Evolutionary conservation across 129 eudicot species (phyloP), one percentile per base, ranked within the genome.

Genomic region (Ambrosia artemisiifolia): DNA sequence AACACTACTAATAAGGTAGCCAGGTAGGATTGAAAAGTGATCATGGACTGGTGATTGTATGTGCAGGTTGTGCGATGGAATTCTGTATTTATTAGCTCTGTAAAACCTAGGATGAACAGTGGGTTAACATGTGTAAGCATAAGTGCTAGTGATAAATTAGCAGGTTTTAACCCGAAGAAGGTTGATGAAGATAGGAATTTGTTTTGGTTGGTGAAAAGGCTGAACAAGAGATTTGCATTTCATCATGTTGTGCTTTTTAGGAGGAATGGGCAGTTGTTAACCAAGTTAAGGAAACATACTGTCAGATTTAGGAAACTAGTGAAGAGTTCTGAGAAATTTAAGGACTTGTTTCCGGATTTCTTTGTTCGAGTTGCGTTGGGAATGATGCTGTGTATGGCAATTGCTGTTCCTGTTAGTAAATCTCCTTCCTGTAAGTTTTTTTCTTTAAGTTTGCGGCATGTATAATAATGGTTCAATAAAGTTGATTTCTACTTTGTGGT

Each of bases 401-500:
- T 90, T 63, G 79, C 87, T 56, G 66, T 80, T 59, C 84, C 96
- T 73, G 88, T 80, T 75, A 63, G 75, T 74, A 85, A 69, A 65
- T 67, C 86, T 49, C 90, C 94, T 54, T 84, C 99, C 0, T 94
- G 99, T 94, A 86, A 88, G 97, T 85, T 69, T 17, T 19, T 2
- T 28, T 38, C 68, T 32, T 17, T 30, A 11, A 46, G 24, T 61
- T 19, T 70, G 55, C 20, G 9, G 35, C 17, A 0, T 64, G 44
- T 47, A 8, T 55, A 5, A 8, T 55, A 5, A 54, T 12, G 48
- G 32, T 62, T 36, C 7, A 46, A 33, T 9, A 11, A n/a, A 19
- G 56, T 19, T 11, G n/a, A 13, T n/a, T 68, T 32, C 3, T 48
- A 18, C 48, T 36, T 74, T 33, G 8, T 19, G 69, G 6, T 63